Percentiles rank a stretch among this genome's conserved stretches.
These are phyloP conservation scores for Nicotiana obtusifolia DNA, from an alignment of 257 asterid genomes.

Conservation along the genomic window DNA sequence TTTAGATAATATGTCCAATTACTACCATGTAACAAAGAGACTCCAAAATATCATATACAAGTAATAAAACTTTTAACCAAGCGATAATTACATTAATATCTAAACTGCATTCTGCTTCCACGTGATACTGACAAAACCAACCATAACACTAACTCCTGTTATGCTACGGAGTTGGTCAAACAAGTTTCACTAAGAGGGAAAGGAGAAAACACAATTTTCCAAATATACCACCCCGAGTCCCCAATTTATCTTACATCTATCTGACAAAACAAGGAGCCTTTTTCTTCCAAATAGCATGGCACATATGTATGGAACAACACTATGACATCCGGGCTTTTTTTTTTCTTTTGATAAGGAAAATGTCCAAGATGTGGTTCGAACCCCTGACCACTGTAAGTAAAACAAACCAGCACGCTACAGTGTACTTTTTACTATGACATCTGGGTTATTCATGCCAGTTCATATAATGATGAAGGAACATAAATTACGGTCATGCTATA, in stretches of 20 bases:
- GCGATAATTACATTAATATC: background rate
- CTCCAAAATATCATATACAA: background rate
- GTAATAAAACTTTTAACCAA: background rate
- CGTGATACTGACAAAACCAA: background rate
- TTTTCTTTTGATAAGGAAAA: too few relatives aligned
- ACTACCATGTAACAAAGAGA: background rate
- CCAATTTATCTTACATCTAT: background rate
- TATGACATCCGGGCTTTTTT: background rate
- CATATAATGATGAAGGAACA: background rate
- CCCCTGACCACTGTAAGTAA: too few relatives aligned
- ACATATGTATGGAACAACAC: background rate
- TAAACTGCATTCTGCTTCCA: background rate
- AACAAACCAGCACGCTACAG: too few relatives aligned
- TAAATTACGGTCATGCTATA: background rate
- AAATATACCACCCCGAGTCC: background rate
- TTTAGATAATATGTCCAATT: slow-evolving; percentile 13
- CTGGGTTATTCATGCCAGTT: background rate
- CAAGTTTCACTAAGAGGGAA: background rate
- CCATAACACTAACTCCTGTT: background rate
- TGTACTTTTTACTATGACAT: background rate
- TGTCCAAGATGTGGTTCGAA: too few relatives aligned
- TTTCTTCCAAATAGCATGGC: background rate
- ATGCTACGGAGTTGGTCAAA: background rate
- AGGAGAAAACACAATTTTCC: background rate
- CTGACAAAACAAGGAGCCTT: background rate